These are phyloP conservation scores for grape (Vitis vinifera) DNA, from an alignment of 164 flowering plant genomes.

Conservation along the genomic window DNA sequence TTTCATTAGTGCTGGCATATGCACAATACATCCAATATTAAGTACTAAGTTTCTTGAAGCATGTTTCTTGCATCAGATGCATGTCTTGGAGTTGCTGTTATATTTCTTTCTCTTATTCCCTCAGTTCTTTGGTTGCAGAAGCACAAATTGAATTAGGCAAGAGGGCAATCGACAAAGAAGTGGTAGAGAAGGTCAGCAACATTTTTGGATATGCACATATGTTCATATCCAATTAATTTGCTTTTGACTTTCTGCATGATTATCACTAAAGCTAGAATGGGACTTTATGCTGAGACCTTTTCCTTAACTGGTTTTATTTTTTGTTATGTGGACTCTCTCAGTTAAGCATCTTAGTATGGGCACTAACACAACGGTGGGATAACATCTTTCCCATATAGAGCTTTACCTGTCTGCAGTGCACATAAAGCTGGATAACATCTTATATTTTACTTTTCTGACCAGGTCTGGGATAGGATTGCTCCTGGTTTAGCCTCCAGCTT, in stretches of 20 bases:
- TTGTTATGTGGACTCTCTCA: not conserved
- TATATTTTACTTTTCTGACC: slow-evolving; percentile 14
- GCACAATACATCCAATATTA: not conserved
- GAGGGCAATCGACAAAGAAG: slow-evolving; percentile 70
- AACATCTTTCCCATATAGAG: not conserved
- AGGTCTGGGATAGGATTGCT: slow-evolving; percentile 94
- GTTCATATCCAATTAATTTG: not conserved
- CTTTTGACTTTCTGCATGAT: not conserved
- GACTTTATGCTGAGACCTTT: not conserved
- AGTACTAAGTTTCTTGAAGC: slow-evolving; percentile 1
- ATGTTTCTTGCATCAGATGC: not conserved
- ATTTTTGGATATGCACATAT: not conserved
- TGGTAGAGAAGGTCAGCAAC: slow-evolving; percentile 83
- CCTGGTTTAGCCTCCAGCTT: slow-evolving; percentile 80
- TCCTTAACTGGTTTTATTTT: not conserved
- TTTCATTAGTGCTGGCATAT: not conserved
- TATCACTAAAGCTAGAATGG: not conserved
- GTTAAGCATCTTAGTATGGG: not conserved
- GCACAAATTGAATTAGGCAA: slow-evolving; percentile 70
- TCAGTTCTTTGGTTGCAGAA: slow-evolving; percentile 46
- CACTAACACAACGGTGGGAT: too few relatives aligned
- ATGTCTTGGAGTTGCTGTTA: not conserved
- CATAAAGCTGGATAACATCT: slow-evolving; percentile 1
- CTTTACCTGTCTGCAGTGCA: not conserved
- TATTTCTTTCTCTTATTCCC: slow-evolving; percentile 5